Conservation (phyloP, 1,284 basidiomycete species). For the Heliocybe sulcata region DNA sequence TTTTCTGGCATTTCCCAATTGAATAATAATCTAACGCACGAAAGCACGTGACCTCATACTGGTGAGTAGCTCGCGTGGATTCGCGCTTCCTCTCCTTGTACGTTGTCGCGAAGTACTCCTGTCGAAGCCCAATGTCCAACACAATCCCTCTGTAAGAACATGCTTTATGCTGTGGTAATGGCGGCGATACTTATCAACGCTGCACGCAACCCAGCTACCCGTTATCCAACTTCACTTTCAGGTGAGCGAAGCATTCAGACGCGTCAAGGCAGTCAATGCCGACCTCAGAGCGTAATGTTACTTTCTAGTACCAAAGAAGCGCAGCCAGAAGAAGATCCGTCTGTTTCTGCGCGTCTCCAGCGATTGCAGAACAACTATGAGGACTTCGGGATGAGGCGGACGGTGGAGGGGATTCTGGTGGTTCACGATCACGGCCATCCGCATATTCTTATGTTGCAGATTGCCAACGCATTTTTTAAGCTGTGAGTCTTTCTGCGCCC, state of each 20-base stretch:
- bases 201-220: constrained; percentile 51
- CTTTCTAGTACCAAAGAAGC: constrained; percentile 76
- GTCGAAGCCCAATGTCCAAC: constrained; percentile 57
- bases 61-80: no score
- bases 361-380: constrained; percentile 95
- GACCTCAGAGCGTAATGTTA: no score
- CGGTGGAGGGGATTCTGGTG: constrained; percentile 94
- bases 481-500: constrained; percentile 51
- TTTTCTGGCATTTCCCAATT: no score
- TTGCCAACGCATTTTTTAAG: constrained; percentile 98
- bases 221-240: constrained; percentile 86
- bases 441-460: constrained; percentile 96
- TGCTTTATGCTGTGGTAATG: neutral
- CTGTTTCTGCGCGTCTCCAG: constrained; percentile 84
- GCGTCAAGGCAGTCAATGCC: neutral
- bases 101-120: no score
- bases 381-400: constrained; percentile 90
- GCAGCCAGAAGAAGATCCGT: constrained; percentile 95
- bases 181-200: neutral
- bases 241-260: constrained; percentile 28
- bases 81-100: no score
- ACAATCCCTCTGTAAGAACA: constrained; percentile 61
- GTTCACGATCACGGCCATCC: constrained; percentile 94
- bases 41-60: no score
- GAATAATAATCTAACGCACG: no score